Conservation (phyloP, 2,329 filamentous ascomycete species). For the Exophiala xenobiotica region DNA sequence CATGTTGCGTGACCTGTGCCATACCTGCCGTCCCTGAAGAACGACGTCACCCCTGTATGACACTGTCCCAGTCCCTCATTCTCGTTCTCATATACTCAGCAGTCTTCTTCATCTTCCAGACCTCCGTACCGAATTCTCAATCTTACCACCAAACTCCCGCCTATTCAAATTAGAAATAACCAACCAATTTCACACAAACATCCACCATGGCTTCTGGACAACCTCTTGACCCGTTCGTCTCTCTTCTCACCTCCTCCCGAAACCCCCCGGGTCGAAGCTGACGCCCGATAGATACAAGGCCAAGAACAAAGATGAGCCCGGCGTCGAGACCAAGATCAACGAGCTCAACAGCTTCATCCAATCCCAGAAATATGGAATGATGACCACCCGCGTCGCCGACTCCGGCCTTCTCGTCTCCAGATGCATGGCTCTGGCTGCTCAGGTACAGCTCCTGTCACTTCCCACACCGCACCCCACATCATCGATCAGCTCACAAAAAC, state of each 20-base stretch:
- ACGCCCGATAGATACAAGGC: conserved; percentile 78
- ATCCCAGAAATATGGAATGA: conserved; percentile 79
- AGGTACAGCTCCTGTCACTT: conserved; percentile 53
- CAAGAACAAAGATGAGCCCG: conserved; percentile 69
- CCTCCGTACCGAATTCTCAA: no score
- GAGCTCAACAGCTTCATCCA: conserved; percentile 70
- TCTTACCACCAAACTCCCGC: neutral
- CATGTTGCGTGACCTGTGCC: no score
- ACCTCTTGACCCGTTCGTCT: conserved; percentile 16
- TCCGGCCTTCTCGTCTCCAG: conserved; percentile 71
- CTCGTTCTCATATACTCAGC: no score
- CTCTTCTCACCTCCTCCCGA: neutral
- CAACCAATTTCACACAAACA: neutral
- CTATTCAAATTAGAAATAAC: neutral
- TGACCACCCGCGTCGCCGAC: conserved; percentile 71
- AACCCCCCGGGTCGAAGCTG: neutral
- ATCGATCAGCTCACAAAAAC: conserved; percentile 1
- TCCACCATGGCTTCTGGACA: conserved; percentile 23
- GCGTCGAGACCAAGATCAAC: conserved; percentile 72
- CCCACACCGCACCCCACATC: neutral
- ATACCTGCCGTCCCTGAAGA: no score
- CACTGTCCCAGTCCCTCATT: no score
- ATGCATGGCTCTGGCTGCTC: conserved; percentile 80
- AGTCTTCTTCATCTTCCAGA: no score
- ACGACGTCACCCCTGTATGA: no score